Evolutionary conservation across 352 stramenopile genomes (phyloP).

Genomic region (Pythium dissimile): DNA sequence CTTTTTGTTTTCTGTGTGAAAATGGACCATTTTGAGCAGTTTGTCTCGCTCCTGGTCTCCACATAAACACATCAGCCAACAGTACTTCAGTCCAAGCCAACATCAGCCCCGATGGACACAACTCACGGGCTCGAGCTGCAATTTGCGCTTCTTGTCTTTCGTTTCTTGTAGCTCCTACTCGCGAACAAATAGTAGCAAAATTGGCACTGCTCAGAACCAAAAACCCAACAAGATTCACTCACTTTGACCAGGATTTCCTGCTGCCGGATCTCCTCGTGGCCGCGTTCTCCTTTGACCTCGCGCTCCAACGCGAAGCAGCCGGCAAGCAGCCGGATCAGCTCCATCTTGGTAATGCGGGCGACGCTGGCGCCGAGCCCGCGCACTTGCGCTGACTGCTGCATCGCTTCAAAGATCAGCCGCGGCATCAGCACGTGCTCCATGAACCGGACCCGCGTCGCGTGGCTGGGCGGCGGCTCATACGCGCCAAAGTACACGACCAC

Average conservation of each 20-base stretch:
- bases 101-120: background rate
- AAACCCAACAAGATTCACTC: conserved; percentile 33
- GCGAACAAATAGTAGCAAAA: background rate
- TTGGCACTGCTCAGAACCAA: too few species aligned
- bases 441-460: conserved; percentile 65
- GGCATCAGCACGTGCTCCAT: conserved; percentile 86
- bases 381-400: conserved; percentile 57
- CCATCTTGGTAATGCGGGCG: conserved; percentile 82
- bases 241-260: conserved; percentile 45
- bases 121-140: conserved; percentile 14
- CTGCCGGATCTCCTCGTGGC: conserved; percentile 42
- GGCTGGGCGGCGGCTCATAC: conserved; percentile 86
- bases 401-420: conserved; percentile 62
- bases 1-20: background rate
- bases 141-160: conserved; percentile 22
- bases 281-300: conserved; percentile 40
- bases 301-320: conserved; percentile 86
- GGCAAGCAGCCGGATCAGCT: conserved; percentile 76
- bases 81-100: background rate
- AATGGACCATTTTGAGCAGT: conserved; percentile 14
- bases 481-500: conserved; percentile 83
- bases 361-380: conserved; percentile 60
- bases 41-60: conserved; percentile 17
- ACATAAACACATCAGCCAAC: background rate
- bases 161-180: conserved; percentile 11